Base-by-base conservation (phyloP, 2,329 filamentous ascomycete species). In the Ceratocystis alfenasii region DNA sequence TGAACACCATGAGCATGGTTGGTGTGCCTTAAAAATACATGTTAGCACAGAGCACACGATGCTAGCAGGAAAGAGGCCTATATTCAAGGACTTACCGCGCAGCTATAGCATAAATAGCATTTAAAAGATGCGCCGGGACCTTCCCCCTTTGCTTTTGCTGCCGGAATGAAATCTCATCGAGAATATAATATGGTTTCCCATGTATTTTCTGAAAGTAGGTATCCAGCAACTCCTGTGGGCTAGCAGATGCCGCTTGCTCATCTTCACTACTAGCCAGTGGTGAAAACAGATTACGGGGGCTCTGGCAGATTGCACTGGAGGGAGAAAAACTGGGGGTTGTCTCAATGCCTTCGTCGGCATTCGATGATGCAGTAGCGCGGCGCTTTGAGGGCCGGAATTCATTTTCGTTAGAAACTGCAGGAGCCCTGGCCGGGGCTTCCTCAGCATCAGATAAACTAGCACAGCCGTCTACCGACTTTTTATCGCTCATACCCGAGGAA, bases 131-230 rank as follows among this genome's bases (percentile, higher is more conserved):
- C 28, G 72, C 70, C 2, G 83, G 81, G 3, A 93, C 76, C 71
- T 89, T 86, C 62, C 85, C 85, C 8, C 85, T 75, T 70, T 89
- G 86, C 69, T 90, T 76, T 28, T 86, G 81, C 74, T 92, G 88
- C 66, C 90, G 81, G 8, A 88, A 86, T 0, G 82, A 84, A 0
- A 85, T 79, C 74, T 95, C 90, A 72, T 95, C 89, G 2, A 95
- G 78, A 63, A 95, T 86, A 71, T 89, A 85, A 70, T 88, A 94
- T 1, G 90, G 89, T 72, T 91, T 93, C 63, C 87, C 87, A 73
- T 95, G 90, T 48, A 92, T 84, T 63, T 88, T 83, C 25, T 80
- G 77, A 73, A 95, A 95, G 74, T 92, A 95, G 5, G 86, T 87
- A 71, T 95, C 87, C 36, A 95, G 77, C 33, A 91, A 77, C 0